Evolutionary conservation across 2,329 filamentous ascomycete species (phyloP), one percentile per base, ranked within the genome.

Genomic region (Curvularia spicifera): DNA sequence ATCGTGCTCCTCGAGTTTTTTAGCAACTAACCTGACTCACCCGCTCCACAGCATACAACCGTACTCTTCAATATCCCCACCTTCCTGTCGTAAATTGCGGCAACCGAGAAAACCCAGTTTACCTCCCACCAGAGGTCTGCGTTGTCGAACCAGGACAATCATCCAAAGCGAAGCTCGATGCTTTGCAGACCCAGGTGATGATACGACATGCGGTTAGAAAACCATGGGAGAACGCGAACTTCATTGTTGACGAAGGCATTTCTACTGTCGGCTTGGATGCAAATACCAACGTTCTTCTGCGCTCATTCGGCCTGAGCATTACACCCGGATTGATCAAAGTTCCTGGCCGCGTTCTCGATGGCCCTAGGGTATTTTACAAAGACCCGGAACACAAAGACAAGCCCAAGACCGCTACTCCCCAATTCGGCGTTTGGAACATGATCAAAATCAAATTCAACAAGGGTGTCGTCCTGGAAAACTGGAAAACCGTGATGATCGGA

Each of bases 281-380:
- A 40, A 59, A 58, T 1, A 48, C 60, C 0, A 69, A 68, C 43
- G 9, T 63, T 10, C 49, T 65, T 22, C 8, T 68, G 63, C 51
- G 51, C 8, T 69, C 80, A 4, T 93, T 92, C 60, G 87, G 87
- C 10, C 78, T 95, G 50, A 76, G 74, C 0, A 81, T 91, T 2
- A 81, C 79, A 3, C 82, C 83, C 20, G 74, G 80, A 3, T 81
- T 96, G 20, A 80, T 96, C 40, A 89, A 88, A 0, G 89, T 96
- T 0, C 80, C 81, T 0, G 92, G 86, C 1, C 86, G 91, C 5
- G 82, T 93, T 37, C 81, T 96, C 0, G 39, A 65, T 0, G 69
- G 84, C 0, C 91, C 91, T 0, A 68, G 60, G 0, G 78, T 96
- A 26, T 74, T 78, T 1, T 96, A 96, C 68, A 63, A 59, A 12